Conservation (phyloP, 1,284 basidiomycete genomes). For the Apiotrichum sp. region DNA sequence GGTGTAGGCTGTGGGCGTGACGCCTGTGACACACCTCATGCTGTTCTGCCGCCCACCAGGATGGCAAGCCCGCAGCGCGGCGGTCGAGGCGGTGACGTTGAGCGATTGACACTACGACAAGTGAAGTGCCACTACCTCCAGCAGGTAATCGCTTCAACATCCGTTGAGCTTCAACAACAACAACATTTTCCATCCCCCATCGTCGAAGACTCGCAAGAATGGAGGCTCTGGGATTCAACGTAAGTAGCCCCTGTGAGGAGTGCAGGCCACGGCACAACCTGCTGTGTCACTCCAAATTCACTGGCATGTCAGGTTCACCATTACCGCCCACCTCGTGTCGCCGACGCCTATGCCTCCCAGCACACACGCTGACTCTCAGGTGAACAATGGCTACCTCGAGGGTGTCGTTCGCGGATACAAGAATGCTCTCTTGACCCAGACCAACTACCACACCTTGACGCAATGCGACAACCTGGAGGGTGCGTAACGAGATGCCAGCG, state of each 20-base stretch:
- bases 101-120: too few relatives aligned
- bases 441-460: conserved; percentile 86
- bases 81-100: too few relatives aligned
- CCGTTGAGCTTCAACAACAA: not conserved
- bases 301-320: conserved; percentile 13
- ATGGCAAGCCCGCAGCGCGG: too few relatives aligned
- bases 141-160: too few relatives aligned
- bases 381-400: conserved; percentile 77
- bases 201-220: conserved; percentile 32
- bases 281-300: too few relatives aligned
- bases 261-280: too few relatives aligned
- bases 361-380: conserved; percentile 50
- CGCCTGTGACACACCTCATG: too few relatives aligned
- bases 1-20: too few relatives aligned
- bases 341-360: conserved; percentile 11
- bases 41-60: too few relatives aligned
- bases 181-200: conserved; percentile 35
- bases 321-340: not conserved
- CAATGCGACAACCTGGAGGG: conserved; percentile 98
- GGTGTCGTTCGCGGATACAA: conserved; percentile 94
- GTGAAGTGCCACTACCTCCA: too few relatives aligned
- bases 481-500: conserved; percentile 41
- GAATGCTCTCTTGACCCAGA: conserved; percentile 78
- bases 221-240: conserved; percentile 85
- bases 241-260: conserved; percentile 42